Base-by-base conservation (phyloP, 352 stramenopile species). In the Aphanomyces euteiches region DNA sequence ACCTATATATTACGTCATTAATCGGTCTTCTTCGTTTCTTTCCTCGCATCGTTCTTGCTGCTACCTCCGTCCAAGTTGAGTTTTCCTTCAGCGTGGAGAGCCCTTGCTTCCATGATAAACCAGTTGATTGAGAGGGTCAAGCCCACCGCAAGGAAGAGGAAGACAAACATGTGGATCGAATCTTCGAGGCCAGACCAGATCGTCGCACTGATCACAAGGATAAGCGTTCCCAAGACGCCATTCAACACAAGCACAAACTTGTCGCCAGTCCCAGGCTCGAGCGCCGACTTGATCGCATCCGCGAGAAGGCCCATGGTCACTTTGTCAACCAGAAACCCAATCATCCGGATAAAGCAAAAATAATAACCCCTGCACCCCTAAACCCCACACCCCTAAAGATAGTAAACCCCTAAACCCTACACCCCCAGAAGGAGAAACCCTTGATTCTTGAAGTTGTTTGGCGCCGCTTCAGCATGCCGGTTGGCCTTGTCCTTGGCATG, bases 51-150 rank as follows among this genome's bases (percentile, higher is more conserved):
- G 57, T n/a, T 50, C 7, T 38, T 19, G 15, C 38, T 12, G 64
- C 61, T 50, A 0, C 19, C 19, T 19, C 13, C 19, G 5, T 50
- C 47, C 8, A 59, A 50, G 7, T 70, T 19, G 38, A 70, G 45
- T 50, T 70, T 60, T 8, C 64, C 64, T 41, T 70, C n/a, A 19
- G 64, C 64, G 43, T 48, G 37, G 13, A 70, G 47, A 5, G 43
- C n/a, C 7, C 64, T 45, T 15, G 84, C 80, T 40, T 90, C 79
- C 48, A 92, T 74, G 72, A 94, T 87, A 76, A 92, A 94, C 84
- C 85, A 90, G 75, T 94, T 94, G 78, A 94, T 92, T 38, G 86
- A 92, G 41, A 89, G 69, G 1, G 85, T 88, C 63, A 94, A 81
- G 6, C 86, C 86, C n/a, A 90, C 66, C 36, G 89, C 81, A 57